phyloP scores from a whole-genome alignment of 306 rosid genomes.

The Lathyrus sativus region DNA sequence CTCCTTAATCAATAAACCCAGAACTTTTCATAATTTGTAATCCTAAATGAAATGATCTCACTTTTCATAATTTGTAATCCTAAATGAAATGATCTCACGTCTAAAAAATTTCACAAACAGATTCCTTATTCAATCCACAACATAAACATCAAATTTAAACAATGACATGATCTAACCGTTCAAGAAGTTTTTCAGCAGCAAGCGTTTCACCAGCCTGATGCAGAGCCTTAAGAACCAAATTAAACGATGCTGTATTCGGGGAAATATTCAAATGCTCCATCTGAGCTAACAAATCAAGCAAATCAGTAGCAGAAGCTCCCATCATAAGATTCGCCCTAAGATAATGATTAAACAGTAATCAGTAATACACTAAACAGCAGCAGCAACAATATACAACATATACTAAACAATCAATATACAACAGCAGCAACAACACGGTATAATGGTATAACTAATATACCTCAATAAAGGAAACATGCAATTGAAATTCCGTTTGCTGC shows the following conservation, averaged over 20 bases:
- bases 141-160: not conserved
- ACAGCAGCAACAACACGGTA: no score
- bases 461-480: conserved; percentile 85
- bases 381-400: no score
- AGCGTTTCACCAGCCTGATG: conserved; percentile 51
- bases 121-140: not conserved
- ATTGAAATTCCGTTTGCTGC: conserved; percentile 72
- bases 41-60: no score
- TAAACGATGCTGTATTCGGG: conserved; percentile 87
- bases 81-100: not conserved
- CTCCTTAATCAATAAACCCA: not conserved
- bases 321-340: conserved; percentile 81
- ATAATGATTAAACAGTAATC: conserved; percentile 68
- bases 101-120: not conserved
- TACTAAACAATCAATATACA: no score
- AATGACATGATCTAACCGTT: conserved; percentile 51
- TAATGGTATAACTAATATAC: conserved; percentile 46
- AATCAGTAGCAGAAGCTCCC: conserved; percentile 57
- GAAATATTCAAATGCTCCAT: conserved; percentile 58
- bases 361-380: no score
- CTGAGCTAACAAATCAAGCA: conserved; percentile 62
- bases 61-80: no score
- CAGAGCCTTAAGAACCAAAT: conserved; percentile 86
- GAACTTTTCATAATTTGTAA: no score
- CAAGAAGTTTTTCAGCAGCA: conserved; percentile 70